Evolutionary conservation across 768 basidiomycete genomes (phyloP).

Genomic region (Plicaturopsis crispa): DNA sequence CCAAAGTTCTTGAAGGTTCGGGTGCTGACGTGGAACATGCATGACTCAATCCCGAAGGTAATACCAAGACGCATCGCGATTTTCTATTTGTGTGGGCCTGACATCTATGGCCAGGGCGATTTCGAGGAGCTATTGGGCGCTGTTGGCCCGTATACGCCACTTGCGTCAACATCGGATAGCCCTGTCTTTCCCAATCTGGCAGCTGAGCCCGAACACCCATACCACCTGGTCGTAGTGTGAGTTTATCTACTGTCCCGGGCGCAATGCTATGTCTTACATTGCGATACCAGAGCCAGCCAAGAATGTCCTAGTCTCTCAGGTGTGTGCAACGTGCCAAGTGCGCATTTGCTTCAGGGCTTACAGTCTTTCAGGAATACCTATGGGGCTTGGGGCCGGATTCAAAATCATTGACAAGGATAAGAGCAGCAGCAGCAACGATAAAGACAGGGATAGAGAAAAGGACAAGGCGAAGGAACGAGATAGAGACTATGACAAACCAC

Average conservation of each 20-base stretch:
- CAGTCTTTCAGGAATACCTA: constrained; percentile 55
- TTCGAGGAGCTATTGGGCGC: constrained; percentile 63
- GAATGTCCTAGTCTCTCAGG: constrained; percentile 81
- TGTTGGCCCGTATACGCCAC: constrained; percentile 36
- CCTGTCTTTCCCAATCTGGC: constrained; percentile 39
- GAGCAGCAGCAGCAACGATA: too few species aligned
- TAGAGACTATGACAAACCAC: constrained; percentile 25
- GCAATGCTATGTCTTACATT: constrained; percentile 4
- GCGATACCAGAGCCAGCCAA: constrained; percentile 47
- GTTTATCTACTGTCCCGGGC: constrained; percentile 16
- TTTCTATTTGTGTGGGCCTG: constrained; percentile 4
- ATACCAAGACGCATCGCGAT: background rate
- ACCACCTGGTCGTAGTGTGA: constrained; percentile 75
- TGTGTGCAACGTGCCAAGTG: too few species aligned
- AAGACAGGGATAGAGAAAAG: constrained; percentile 26
- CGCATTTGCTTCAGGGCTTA: constrained; percentile 3
- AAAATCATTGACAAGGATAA: constrained; percentile 52
- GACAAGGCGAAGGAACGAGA: constrained; percentile 25
- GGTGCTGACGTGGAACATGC: constrained; percentile 82
- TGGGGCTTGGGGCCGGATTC: constrained; percentile 73
- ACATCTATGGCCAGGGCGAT: constrained; percentile 46
- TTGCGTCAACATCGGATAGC: constrained; percentile 16
- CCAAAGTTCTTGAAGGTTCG: constrained; percentile 54
- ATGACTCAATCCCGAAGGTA: constrained; percentile 74
- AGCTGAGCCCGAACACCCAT: constrained; percentile 52